Evolutionary conservation across 2,329 filamentous ascomycete genomes (phyloP), one percentile per base, ranked within the genome.

Genomic region (Penicillium sp.): DNA sequence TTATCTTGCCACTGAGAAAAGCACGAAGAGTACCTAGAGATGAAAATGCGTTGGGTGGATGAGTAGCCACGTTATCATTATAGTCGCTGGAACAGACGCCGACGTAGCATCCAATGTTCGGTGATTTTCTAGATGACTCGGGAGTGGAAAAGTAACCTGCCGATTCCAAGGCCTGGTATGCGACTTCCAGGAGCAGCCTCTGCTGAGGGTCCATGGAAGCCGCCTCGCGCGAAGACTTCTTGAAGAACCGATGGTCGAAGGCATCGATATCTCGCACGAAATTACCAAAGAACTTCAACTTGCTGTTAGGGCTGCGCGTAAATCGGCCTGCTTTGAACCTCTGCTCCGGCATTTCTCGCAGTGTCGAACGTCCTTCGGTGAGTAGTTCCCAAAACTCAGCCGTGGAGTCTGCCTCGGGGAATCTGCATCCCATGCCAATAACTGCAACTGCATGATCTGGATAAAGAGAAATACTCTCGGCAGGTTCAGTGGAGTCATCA

Each of bases 1-100:
- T 73, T 5, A 75, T 57, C 1, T 72, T 68, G 28, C 75, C 77
- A 1, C 74, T 68, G 1, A 76, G 56, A 12, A 77, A 74, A 28
- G 67, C 69, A 12, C 67, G 59, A 2, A 69, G 66, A 45, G 64
- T 71, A n/a, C 70, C 69, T 3, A 66, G 68, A 5, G 58, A 47
- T n/a, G 69, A 62, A 33, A 62, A 71, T 0, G 72, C 71, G 3
- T 63, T 72, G 0, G 71, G 57, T 2, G 60, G 21, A 28, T 74
- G 58, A n/a, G 51, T 64, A 2, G 61, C 60, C 12, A 67, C 59
- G 35, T 72, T 67, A 26, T 65, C 46, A 1, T 67, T 60, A 49
- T 71, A 71, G 43, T 71, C 69, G 7, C 33, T 54, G 2, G 57
- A 49, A 5, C 61, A 52, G 2, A 63, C 60, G 1, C 69, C 70